phyloP scores from a whole-genome alignment of 2,329 filamentous ascomycete species.

The Conoideocrella luteorostrata region DNA sequence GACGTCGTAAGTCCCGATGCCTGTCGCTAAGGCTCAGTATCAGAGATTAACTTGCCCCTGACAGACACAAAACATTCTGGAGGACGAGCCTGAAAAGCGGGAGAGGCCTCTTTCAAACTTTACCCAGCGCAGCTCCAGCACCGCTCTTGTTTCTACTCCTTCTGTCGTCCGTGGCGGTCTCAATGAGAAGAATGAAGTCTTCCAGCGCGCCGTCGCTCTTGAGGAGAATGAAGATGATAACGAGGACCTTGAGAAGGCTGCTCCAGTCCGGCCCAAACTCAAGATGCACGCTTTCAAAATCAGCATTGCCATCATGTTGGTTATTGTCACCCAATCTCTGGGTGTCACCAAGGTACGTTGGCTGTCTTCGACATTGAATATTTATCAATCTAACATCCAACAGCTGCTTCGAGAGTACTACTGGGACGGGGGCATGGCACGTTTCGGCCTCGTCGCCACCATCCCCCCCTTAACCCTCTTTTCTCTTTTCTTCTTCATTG shows the following conservation, averaged over 20 bases:
- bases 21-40: neutral
- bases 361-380: neutral
- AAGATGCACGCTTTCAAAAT: slow-evolving; percentile 18
- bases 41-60: neutral
- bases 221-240: slow-evolving; percentile 19
- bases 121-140: neutral
- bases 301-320: slow-evolving; percentile 19
- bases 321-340: slow-evolving; percentile 19
- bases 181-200: slow-evolving; percentile 19
- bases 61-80: neutral
- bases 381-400: neutral
- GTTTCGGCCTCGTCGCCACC: neutral
- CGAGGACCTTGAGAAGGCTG: slow-evolving; percentile 16
- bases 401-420: neutral
- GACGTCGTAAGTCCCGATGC: slow-evolving; percentile 15
- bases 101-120: neutral
- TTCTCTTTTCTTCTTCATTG: slow-evolving; percentile 20
- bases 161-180: slow-evolving; percentile 17
- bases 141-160: slow-evolving; percentile 10
- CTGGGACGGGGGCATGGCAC: neutral
- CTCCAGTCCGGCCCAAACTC: slow-evolving; percentile 15
- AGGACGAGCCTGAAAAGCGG: neutral
- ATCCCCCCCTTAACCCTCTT: neutral
- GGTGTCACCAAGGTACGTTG: slow-evolving; percentile 17
- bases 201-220: slow-evolving; percentile 17